Evolutionary conservation across 768 basidiomycete genomes (phyloP).

Genomic region (Chalciporus chontae): DNA sequence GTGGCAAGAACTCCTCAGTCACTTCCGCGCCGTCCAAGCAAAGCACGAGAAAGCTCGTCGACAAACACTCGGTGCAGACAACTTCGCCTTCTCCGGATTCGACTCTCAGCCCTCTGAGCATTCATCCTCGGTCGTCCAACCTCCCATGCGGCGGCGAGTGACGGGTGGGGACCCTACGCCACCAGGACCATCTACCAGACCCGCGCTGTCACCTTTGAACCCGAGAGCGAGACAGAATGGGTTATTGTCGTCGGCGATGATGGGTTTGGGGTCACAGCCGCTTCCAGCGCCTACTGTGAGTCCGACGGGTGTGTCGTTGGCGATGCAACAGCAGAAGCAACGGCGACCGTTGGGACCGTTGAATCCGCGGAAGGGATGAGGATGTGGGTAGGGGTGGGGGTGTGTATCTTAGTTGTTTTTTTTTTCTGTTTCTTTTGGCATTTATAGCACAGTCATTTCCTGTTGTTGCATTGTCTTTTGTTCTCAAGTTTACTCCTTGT

Average conservation of each 20-base stretch:
- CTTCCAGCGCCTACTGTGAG: slow-evolving; percentile 18
- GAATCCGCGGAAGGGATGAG: slow-evolving; percentile 29
- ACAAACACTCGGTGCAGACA: slow-evolving; percentile 67
- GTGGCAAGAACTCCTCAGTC: slow-evolving; percentile 90
- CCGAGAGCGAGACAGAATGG: slow-evolving; percentile 58
- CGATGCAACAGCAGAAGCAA: slow-evolving; percentile 37
- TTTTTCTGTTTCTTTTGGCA: not conserved
- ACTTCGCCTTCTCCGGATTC: slow-evolving; percentile 44
- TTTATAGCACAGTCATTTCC: not conserved
- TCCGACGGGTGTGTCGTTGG: slow-evolving; percentile 12
- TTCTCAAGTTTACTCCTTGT: not conserved
- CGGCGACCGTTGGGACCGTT: slow-evolving; percentile 41
- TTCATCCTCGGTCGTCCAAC: slow-evolving; percentile 30
- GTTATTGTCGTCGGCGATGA: slow-evolving; percentile 35
- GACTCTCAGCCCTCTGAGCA: slow-evolving; percentile 31
- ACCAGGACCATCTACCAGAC: slow-evolving; percentile 25
- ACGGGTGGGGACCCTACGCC: slow-evolving; percentile 46
- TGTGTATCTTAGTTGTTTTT: not conserved
- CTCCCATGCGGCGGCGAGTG: slow-evolving; percentile 57
- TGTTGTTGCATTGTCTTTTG: not conserved
- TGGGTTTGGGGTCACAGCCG: slow-evolving; percentile 35
- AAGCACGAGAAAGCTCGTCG: slow-evolving; percentile 91
- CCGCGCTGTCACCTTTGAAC: slow-evolving; percentile 69
- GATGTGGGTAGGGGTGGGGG: not conserved
- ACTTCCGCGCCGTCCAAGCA: slow-evolving; percentile 87